Percentiles rank a stretch among this genome's conserved stretches.
These are phyloP conservation scores for Acephala macrosclerotiorum DNA, from an alignment of 2,329 filamentous ascomycete species.

Conservation along the genomic window DNA sequence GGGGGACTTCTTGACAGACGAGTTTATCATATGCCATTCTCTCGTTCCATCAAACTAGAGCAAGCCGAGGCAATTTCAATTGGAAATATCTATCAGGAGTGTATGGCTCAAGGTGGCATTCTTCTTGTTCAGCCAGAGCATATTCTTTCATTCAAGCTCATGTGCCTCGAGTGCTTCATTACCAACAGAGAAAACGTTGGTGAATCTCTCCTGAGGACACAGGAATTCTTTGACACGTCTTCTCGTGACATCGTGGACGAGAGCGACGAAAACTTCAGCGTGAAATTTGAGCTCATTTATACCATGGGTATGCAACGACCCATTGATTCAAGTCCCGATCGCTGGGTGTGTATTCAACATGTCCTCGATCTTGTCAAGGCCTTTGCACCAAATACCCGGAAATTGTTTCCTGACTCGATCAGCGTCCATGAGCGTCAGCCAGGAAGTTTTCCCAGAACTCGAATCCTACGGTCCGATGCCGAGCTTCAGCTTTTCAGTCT, in stretches of 20 bases:
- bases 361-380: conserved; percentile 55
- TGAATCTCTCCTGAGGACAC: conserved; percentile 47
- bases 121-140: conserved; percentile 70
- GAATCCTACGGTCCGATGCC: conserved; percentile 45
- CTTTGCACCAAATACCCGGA: conserved; percentile 35
- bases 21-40: conserved; percentile 66
- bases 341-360: conserved; percentile 64
- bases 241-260: conserved; percentile 69
- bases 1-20: conserved; percentile 62
- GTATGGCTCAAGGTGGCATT: conserved; percentile 57
- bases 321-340: conserved; percentile 58
- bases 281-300: conserved; percentile 69
- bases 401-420: conserved; percentile 43
- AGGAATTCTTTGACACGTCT: conserved; percentile 51
- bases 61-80: conserved; percentile 40
- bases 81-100: conserved; percentile 50
- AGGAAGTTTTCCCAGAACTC: conserved; percentile 54
- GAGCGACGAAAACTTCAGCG: conserved; percentile 68
- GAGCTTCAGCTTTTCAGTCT: not conserved
- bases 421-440: conserved; percentile 46
- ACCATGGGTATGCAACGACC: conserved; percentile 61
- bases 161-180: conserved; percentile 60
- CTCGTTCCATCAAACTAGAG: conserved; percentile 53
- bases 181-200: conserved; percentile 43
- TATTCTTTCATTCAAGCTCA: conserved; percentile 67